These are phyloP conservation scores for Sarocladium brachiariae DNA, from an alignment of 2,329 filamentous ascomycete genomes.

Conservation along the genomic window DNA sequence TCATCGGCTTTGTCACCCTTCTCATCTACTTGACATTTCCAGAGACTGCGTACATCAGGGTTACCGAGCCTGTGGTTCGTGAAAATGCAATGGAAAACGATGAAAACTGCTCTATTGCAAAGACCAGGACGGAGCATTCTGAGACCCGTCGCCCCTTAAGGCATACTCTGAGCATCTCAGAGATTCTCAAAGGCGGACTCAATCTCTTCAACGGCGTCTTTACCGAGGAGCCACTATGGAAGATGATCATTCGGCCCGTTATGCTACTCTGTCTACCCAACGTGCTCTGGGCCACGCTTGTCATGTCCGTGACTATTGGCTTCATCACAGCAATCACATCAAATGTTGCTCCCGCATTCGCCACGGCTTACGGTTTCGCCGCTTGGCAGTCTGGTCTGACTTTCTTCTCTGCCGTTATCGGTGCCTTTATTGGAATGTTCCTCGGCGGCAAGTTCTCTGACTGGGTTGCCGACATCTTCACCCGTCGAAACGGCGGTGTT, in stretches of 20 bases:
- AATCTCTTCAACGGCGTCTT: slow-evolving; percentile 40
- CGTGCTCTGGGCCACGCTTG: slow-evolving; percentile 44
- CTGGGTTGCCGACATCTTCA: slow-evolving; percentile 25
- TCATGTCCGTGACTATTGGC: slow-evolving; percentile 45
- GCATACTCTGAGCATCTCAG: neutral
- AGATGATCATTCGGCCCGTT: neutral
- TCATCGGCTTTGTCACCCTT: slow-evolving; percentile 37
- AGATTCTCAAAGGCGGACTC: slow-evolving; percentile 16
- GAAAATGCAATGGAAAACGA: slow-evolving; percentile 7
- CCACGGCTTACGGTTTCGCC: slow-evolving; percentile 32
- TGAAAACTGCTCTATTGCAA: slow-evolving; percentile 7
- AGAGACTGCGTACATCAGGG: slow-evolving; percentile 40
- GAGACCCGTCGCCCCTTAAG: neutral
- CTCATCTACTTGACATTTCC: slow-evolving; percentile 45
- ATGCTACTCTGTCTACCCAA: slow-evolving; percentile 39
- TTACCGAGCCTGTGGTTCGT: slow-evolving; percentile 10
- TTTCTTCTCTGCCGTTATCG: slow-evolving; percentile 38
- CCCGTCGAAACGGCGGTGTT: slow-evolving; percentile 27
- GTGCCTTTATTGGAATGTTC: slow-evolving; percentile 28
- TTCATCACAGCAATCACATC: slow-evolving; percentile 46
- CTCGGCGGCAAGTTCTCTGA: slow-evolving; percentile 29
- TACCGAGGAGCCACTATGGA: neutral
- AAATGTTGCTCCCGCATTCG: slow-evolving; percentile 34
- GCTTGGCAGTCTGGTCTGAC: slow-evolving; percentile 39
- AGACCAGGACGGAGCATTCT: slow-evolving; percentile 9